Evolutionary conservation across 371 early-diverging fungal species (phyloP).

Genomic region (Cokeromyces recurvatus): DNA sequence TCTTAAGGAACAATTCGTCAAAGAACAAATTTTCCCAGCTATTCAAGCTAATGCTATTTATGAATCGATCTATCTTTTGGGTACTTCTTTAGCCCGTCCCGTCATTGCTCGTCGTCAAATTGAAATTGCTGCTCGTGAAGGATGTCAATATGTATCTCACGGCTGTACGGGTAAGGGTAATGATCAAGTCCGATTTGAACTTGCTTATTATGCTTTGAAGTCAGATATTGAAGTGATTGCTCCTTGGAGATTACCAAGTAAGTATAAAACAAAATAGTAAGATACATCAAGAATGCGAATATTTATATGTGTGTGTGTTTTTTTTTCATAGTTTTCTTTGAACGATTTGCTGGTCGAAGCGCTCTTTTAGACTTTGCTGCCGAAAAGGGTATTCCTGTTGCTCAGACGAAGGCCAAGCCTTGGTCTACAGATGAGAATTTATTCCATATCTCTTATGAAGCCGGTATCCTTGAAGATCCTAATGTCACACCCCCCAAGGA

Average conservation of each 20-base stretch:
- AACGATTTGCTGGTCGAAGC: constrained; percentile 91
- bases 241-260: constrained; percentile 91
- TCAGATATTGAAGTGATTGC: constrained; percentile 93
- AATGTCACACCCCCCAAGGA: constrained; percentile 90
- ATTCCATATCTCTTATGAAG: constrained; percentile 97
- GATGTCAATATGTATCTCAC: constrained; percentile 92
- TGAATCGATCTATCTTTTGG: constrained; percentile 92
- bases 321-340: constrained; percentile 70
- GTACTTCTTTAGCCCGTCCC: constrained; percentile 96
- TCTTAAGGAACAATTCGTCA: constrained; percentile 88
- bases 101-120: constrained; percentile 90
- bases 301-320: not conserved
- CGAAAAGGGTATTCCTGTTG: constrained; percentile 88
- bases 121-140: constrained; percentile 88
- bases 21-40: constrained; percentile 88
- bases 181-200: constrained; percentile 98
- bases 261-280: constrained; percentile 13
- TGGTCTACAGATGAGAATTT: constrained; percentile 99
- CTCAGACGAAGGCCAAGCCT: constrained; percentile 94
- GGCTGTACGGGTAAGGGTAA: constrained; percentile 99
- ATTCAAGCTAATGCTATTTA: constrained; percentile 95
- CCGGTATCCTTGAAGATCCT: constrained; percentile 95
- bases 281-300: no score
- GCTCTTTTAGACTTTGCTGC: constrained; percentile 91
- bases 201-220: constrained; percentile 94